These are phyloP conservation scores for Phoma sp. DNA, from an alignment of 2,329 filamentous ascomycete genomes.

Conservation along the genomic window DNA sequence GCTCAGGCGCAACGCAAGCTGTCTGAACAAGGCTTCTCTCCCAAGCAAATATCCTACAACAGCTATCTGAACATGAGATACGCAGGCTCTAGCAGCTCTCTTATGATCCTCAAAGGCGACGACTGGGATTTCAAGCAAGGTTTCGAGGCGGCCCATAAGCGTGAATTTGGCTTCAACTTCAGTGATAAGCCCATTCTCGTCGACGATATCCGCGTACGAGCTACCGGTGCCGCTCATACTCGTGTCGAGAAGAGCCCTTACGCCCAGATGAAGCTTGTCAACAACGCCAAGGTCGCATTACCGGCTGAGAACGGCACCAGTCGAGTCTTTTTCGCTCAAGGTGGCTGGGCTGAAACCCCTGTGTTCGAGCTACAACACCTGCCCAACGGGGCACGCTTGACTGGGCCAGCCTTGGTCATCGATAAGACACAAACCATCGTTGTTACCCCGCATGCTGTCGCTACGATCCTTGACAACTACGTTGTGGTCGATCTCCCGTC, in stretches of 20 bases:
- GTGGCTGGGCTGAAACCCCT: conserved; percentile 67
- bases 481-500: conserved; percentile 59
- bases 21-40: conserved; percentile 3
- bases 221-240: background rate
- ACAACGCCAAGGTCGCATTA: background rate
- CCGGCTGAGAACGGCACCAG: background rate
- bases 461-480: conserved; percentile 78
- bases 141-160: conserved; percentile 3
- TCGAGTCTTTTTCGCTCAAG: background rate
- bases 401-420: conserved; percentile 80
- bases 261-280: conserved; percentile 68
- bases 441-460: conserved; percentile 74
- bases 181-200: background rate
- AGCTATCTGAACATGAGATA: conserved; percentile 8
- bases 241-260: conserved; percentile 43
- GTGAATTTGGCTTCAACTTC: conserved; percentile 5
- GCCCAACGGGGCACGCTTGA: conserved; percentile 69
- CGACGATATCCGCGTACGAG: conserved; percentile 9
- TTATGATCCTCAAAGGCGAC: conserved; percentile 2
- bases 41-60: conserved; percentile 3
- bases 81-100: background rate
- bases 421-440: conserved; percentile 89
- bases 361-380: conserved; percentile 79
- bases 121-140: conserved; percentile 1
- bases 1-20: conserved; percentile 2